phyloP scores from a whole-genome alignment of 371 early-diverging fungal species.

The Lichtheimia ramosa region DNA sequence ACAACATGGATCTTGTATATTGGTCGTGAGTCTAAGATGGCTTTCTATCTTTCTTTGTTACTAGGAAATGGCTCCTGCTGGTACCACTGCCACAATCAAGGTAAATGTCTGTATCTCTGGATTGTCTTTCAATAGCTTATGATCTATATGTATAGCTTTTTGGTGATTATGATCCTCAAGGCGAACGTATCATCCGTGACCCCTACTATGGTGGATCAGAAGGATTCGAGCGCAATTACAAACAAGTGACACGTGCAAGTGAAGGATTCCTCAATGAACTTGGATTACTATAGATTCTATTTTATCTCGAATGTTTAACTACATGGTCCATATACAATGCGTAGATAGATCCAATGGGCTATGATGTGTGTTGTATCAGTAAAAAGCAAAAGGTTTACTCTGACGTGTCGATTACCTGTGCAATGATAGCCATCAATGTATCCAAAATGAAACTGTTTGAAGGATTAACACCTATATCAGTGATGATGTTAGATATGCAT shows the following conservation, averaged over 20 bases:
- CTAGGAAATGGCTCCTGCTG: constrained; percentile 30
- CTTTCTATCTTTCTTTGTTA: background rate
- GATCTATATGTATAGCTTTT: constrained; percentile 62
- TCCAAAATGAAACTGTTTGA: constrained; percentile 45
- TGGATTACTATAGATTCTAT: constrained; percentile 17
- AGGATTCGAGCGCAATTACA: constrained; percentile 87
- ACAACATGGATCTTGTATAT: too few relatives aligned
- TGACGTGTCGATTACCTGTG: constrained; percentile 27
- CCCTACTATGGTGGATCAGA: constrained; percentile 90
- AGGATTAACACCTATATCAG: constrained; percentile 33
- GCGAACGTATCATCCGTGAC: constrained; percentile 77
- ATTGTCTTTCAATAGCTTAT: background rate
- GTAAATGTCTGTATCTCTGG: background rate
- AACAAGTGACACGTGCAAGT: constrained; percentile 73
- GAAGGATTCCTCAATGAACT: constrained; percentile 41
- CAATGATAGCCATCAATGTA: constrained; percentile 31
- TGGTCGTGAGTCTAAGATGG: background rate
- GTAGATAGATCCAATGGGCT: constrained; percentile 47
- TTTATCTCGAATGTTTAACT: constrained; percentile 19
- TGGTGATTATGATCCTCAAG: constrained; percentile 85
- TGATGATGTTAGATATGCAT: background rate
- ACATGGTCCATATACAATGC: constrained; percentile 45
- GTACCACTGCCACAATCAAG: constrained; percentile 32
- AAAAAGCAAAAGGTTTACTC: background rate
- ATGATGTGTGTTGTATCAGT: background rate